Evolutionary conservation across 495 filamentous ascomycete genomes (phyloP).

Genomic region (Penicillium maclennaniae): DNA sequence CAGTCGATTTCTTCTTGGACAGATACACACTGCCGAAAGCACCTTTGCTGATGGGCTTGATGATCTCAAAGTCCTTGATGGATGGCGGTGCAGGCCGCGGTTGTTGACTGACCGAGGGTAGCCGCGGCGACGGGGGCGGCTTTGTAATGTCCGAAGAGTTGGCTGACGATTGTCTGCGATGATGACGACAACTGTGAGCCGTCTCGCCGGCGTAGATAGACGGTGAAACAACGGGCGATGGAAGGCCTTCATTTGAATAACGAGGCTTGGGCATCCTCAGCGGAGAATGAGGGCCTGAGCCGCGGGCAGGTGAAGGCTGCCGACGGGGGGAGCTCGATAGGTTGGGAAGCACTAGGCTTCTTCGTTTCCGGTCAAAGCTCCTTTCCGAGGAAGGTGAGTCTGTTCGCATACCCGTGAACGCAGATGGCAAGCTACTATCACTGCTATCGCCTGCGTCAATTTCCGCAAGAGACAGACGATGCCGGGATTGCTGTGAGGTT

Average conservation of each 20-base stretch:
- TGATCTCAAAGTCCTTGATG: constrained; percentile 99
- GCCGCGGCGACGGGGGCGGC: constrained; percentile 74
- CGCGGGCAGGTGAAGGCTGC: constrained; percentile 78
- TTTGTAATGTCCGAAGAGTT: constrained; percentile 67
- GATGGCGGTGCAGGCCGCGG: constrained; percentile 85
- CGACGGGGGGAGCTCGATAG: constrained; percentile 69
- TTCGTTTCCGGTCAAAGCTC: constrained; percentile 76
- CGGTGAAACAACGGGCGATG: constrained; percentile 86
- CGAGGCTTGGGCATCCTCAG: constrained; percentile 83
- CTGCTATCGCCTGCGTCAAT: constrained; percentile 76
- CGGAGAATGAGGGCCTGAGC: constrained; percentile 75
- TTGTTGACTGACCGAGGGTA: constrained; percentile 67
- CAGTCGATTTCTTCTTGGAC: constrained; percentile 96
- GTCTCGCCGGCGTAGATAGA: constrained; percentile 78
- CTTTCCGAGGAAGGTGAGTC: constrained; percentile 90
- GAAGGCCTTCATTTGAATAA: constrained; percentile 69
- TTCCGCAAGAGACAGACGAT: constrained; percentile 69
- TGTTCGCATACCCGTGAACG: constrained; percentile 65
- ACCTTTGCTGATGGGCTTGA: constrained; percentile 98
- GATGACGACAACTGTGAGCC: constrained; percentile 61
- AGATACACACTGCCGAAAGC: constrained; percentile 98
- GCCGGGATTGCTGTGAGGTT: constrained; percentile 60
- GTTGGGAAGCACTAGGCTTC: constrained; percentile 74
- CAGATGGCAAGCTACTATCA: constrained; percentile 86
- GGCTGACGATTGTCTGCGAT: constrained; percentile 89